Evolutionary conservation across 2,329 filamentous ascomycete species (phyloP).

Genomic region (Fusarium burgessii): DNA sequence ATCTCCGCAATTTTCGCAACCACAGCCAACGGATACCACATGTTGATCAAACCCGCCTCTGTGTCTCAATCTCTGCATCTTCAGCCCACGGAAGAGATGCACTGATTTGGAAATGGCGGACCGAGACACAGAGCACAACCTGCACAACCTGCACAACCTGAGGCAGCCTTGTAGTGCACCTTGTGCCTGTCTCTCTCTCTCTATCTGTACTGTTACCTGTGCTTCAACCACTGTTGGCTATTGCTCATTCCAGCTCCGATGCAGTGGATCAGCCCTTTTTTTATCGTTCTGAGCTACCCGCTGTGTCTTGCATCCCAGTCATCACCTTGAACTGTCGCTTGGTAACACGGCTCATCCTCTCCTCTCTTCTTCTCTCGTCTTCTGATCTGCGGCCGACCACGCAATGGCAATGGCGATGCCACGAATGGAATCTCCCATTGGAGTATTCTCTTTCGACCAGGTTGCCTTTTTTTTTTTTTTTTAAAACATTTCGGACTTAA

Average conservation of each 20-base stretch:
- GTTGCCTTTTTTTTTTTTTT: too few species aligned
- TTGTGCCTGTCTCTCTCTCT: constrained; percentile 3
- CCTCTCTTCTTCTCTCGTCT: neutral
- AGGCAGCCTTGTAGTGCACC: constrained; percentile 19
- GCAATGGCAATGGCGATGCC: neutral
- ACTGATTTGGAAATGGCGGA: constrained; percentile 40
- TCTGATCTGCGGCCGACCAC: neutral
- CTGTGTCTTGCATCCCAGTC: constrained; percentile 35
- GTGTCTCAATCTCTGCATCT: constrained; percentile 9
- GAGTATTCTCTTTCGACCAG: constrained; percentile 1
- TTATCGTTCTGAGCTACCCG: constrained; percentile 18
- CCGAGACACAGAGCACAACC: constrained; percentile 13
- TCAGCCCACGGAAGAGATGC: constrained; percentile 35
- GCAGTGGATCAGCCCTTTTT: constrained; percentile 25
- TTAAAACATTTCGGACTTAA: constrained; percentile 16
- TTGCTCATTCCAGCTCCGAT: constrained; percentile 33
- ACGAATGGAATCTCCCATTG: constrained; percentile 5
- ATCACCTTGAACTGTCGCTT: constrained; percentile 23
- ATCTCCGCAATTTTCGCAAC: constrained; percentile 17
- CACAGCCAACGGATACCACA: constrained; percentile 11
- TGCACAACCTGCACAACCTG: neutral
- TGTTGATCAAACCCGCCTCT: neutral
- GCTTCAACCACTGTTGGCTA: neutral
- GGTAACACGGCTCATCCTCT: constrained; percentile 14
- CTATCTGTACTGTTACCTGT: neutral